phyloP scores from a whole-genome alignment of 2,329 filamentous ascomycete species.

The Xylaria sp. region DNA sequence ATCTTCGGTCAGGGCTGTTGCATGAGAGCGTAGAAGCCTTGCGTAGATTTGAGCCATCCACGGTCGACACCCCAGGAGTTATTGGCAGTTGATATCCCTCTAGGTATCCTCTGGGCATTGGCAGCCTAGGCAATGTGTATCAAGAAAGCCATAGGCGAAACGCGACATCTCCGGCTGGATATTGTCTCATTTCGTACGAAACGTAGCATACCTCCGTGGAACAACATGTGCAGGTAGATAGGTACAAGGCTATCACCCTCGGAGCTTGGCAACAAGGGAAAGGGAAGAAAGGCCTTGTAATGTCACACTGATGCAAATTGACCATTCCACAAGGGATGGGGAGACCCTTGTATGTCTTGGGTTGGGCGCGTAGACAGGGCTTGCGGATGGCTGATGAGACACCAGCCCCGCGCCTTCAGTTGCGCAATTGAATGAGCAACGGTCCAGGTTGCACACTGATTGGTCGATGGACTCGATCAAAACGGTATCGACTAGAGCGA shows the following conservation, averaged over 20 bases:
- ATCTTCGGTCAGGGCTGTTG: slow-evolving; percentile 5
- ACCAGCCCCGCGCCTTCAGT: slow-evolving; percentile 37
- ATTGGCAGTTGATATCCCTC: not conserved
- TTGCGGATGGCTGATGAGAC: slow-evolving; percentile 41
- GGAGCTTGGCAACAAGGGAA: slow-evolving; percentile 23
- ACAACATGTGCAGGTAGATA: slow-evolving; percentile 10
- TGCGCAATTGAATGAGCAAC: slow-evolving; percentile 45
- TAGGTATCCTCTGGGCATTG: not conserved
- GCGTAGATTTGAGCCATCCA: not conserved
- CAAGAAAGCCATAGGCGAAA: not conserved
- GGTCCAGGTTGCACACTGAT: slow-evolving; percentile 35
- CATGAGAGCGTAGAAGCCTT: slow-evolving; percentile 1
- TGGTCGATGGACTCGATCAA: slow-evolving; percentile 32
- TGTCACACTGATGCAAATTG: slow-evolving; percentile 24
- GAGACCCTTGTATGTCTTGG: slow-evolving; percentile 37
- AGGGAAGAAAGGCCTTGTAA: slow-evolving; percentile 23
- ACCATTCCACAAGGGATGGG: slow-evolving; percentile 22
- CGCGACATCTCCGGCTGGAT: not conserved
- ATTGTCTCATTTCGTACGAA: slow-evolving; percentile 7
- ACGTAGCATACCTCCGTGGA: slow-evolving; percentile 6
- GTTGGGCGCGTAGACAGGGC: slow-evolving; percentile 49
- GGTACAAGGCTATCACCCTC: slow-evolving; percentile 19
- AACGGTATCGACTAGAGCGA: slow-evolving; percentile 14
- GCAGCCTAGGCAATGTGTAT: not conserved
- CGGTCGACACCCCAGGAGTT: not conserved